Evolutionary conservation across 352 stramenopile genomes (phyloP), one percentile per base, ranked within the genome.

Genomic region (Thraustotheca clavata): DNA sequence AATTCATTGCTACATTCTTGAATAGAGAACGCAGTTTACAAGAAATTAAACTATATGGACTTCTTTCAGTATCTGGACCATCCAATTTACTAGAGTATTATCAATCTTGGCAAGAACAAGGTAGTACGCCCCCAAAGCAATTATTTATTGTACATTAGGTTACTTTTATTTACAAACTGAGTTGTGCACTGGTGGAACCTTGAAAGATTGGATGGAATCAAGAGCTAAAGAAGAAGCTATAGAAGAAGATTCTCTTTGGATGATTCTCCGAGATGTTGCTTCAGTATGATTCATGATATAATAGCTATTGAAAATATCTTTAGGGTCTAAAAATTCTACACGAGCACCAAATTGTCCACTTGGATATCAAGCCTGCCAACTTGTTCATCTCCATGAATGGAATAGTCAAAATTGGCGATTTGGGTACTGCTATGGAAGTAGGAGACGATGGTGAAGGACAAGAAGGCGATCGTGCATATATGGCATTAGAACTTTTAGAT

Each of bases 281-380:
- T 69, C 71, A 20, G 60, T 60, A 49, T 24, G 43, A 24, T 20
- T 16, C 16, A 60, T 12, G 14, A 65, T 61, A 16, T 38, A 54
- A 12, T 18, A 27, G 12, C 36, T 27, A 54, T 54, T 27, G 11
- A 11, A 33, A 33, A 20, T 6, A 27, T 3, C 32, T 9, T 5
- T 49, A 59, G 24, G 94, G 88, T 26, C 73, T 98, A 5, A 77
- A 80, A 35, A 83, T 96, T 20, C 83, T 98, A 6, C 91, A 98
- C 72, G 79, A 77, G 1, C 76, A 94, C 49, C 69, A 76, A 0
- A 82, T 98, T 32, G 88, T 98, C 20, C 95, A 99, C 67, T 76
- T 97, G 46, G 95, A 99, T 67, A 91, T 99, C 66, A 99, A 99
- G 69, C 93, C 94, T 12, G 91, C 94, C n/a, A 99, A 99, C 67